phyloP scores from a whole-genome alignment of 345 rosid genomes.

The Eutrema yunnanense region DNA sequence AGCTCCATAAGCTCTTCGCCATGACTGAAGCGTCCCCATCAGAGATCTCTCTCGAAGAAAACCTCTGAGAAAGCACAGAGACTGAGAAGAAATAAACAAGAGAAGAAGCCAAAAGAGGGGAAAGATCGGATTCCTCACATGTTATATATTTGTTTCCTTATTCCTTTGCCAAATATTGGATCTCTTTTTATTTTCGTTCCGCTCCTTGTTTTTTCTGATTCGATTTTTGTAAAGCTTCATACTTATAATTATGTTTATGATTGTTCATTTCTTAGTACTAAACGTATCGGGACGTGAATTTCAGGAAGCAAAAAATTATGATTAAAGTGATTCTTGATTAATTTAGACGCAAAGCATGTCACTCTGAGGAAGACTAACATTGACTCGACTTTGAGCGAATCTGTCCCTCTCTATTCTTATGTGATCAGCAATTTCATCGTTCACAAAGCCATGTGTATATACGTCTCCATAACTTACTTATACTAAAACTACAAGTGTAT shows the following conservation, averaged over 20 bases:
- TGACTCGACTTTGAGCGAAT: conserved; percentile 4
- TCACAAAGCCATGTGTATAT: neutral
- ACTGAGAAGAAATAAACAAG: conserved; percentile 4
- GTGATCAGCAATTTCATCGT: neutral
- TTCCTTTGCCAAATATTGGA: neutral
- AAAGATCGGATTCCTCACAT: neutral
- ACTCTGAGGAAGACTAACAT: neutral
- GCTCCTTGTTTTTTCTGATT: neutral
- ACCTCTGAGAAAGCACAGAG: neutral
- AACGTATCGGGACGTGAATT: neutral
- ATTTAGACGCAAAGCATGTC: neutral
- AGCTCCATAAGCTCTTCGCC: conserved; percentile 87
- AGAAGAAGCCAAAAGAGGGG: neutral
- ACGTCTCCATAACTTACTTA: neutral
- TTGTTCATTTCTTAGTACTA: neutral
- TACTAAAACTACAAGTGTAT: neutral
- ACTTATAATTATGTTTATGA: neutral
- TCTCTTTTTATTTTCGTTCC: neutral
- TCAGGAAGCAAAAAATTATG: neutral
- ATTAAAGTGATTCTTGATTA: conserved; percentile 4
- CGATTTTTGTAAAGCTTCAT: too few species aligned
- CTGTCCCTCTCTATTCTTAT: neutral
- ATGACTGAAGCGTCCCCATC: conserved; percentile 82
- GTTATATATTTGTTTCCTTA: neutral
- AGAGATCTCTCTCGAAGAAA: conserved; percentile 1